A percentile compares a stretch with the other conserved stretches of the same genome.
phyloP scores from a whole-genome alignment of 225 moss, liverwort and hornwort genomes.

The Straminergon stramineum region DNA sequence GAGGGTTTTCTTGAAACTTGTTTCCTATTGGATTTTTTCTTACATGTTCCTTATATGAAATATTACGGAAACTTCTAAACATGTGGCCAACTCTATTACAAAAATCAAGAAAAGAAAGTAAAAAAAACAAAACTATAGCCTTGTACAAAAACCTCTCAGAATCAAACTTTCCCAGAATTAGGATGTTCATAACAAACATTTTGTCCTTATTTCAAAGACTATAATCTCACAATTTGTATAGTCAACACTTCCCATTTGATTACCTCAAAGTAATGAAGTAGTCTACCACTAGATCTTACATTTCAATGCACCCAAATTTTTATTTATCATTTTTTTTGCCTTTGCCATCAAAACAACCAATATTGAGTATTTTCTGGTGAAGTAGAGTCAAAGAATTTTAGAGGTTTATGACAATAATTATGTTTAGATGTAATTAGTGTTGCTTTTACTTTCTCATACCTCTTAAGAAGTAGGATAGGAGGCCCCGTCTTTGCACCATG shows the following conservation, averaged over 20 bases:
- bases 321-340: neutral
- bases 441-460: neutral
- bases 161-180: fast-evolving
- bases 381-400: neutral
- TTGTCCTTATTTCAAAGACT: neutral
- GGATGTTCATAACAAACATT: no score
- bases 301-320: neutral
- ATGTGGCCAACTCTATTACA: fast-evolving
- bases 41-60: no score
- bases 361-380: neutral
- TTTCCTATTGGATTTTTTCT: no score
- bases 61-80: no score
- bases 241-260: neutral
- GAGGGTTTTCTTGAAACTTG: no score
- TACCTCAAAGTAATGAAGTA: neutral
- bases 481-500: neutral
- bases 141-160: no score
- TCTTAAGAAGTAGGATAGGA: neutral
- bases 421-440: neutral
- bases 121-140: no score
- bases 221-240: neutral
- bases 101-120: no score
- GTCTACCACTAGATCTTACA: neutral
- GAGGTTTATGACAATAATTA: fast-evolving
- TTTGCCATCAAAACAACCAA: fast-evolving